A percentile compares a stretch with the other conserved stretches of the same genome.
Evolutionary conservation across 345 rosid genomes (phyloP).

Genomic region (Raphanus raphanistrum): DNA sequence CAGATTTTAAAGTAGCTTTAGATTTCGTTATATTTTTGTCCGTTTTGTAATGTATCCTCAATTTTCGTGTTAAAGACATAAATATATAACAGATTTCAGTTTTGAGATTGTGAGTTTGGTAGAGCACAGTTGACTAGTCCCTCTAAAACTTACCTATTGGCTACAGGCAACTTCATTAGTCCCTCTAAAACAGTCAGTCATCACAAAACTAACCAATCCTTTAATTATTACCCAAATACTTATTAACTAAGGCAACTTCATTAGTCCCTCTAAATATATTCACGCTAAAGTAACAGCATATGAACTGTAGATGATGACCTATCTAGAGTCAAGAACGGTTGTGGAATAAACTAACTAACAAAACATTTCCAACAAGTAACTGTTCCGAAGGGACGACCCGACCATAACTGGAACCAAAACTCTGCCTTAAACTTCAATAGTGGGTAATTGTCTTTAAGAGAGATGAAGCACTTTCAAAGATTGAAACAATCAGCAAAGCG

Average conservation of each 20-base stretch:
- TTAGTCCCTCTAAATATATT: neutral
- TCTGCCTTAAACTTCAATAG: neutral
- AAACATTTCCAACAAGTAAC: neutral
- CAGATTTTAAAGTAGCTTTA: neutral
- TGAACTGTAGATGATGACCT: neutral
- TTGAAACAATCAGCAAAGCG: neutral
- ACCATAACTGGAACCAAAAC: neutral
- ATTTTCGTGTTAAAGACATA: neutral
- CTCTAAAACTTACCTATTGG: too few relatives aligned
- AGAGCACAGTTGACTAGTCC: neutral
- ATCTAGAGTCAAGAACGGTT: neutral
- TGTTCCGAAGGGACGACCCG: neutral
- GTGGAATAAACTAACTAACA: neutral
- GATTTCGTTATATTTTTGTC: too few relatives aligned
- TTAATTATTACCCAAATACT: neutral
- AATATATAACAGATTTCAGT: neutral
- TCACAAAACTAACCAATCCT: neutral
- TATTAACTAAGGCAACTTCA: neutral
- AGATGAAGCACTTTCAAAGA: neutral
- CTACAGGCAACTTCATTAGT: too few relatives aligned
- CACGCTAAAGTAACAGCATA: neutral
- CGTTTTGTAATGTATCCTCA: neutral
- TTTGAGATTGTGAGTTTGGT: neutral
- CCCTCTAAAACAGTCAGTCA: neutral
- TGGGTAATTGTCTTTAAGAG: neutral